Conservation (phyloP, 257 asterid species). For the Lantana camara region DNA sequence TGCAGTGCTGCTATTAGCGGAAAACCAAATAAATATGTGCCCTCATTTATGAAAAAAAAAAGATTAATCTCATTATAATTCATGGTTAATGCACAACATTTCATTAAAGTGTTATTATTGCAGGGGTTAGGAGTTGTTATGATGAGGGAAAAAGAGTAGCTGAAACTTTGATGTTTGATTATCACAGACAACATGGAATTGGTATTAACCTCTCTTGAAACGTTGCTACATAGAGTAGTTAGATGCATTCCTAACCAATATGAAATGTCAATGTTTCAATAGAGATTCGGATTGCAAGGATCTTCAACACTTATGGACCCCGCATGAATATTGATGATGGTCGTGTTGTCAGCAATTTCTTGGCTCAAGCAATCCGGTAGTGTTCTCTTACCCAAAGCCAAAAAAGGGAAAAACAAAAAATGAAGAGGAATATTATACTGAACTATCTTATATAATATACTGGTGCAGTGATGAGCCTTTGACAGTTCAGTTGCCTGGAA, state of each 20-base stretch:
- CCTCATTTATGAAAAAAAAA: neutral
- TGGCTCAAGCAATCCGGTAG: slow-evolving; percentile 98
- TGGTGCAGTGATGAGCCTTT: slow-evolving; percentile 78
- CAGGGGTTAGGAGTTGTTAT: slow-evolving; percentile 97
- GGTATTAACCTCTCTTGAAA: slow-evolving; percentile 45
- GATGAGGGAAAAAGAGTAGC: slow-evolving; percentile 98
- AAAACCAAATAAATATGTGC: neutral
- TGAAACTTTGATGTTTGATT: slow-evolving; percentile 96
- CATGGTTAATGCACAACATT: neutral
- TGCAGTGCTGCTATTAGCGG: neutral
- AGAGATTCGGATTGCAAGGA: slow-evolving; percentile 94
- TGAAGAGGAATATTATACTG: too few relatives aligned
- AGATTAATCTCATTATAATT: too few relatives aligned
- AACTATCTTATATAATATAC: slow-evolving; percentile 20
- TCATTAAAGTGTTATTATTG: slow-evolving; percentile 22
- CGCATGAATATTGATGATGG: slow-evolving; percentile 99
- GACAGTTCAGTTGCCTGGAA: slow-evolving; percentile 98
- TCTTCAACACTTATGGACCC: slow-evolving; percentile 97
- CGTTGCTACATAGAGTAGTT: neutral
- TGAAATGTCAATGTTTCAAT: slow-evolving; percentile 13
- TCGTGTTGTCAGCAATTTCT: slow-evolving; percentile 96
- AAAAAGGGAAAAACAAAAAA: too few relatives aligned
- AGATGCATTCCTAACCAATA: slow-evolving; percentile 18
- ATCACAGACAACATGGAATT: slow-evolving; percentile 94
- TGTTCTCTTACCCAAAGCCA: neutral